These are phyloP conservation scores for Exophiala mesophila DNA, from an alignment of 2,329 filamentous ascomycete species.

Conservation along the genomic window DNA sequence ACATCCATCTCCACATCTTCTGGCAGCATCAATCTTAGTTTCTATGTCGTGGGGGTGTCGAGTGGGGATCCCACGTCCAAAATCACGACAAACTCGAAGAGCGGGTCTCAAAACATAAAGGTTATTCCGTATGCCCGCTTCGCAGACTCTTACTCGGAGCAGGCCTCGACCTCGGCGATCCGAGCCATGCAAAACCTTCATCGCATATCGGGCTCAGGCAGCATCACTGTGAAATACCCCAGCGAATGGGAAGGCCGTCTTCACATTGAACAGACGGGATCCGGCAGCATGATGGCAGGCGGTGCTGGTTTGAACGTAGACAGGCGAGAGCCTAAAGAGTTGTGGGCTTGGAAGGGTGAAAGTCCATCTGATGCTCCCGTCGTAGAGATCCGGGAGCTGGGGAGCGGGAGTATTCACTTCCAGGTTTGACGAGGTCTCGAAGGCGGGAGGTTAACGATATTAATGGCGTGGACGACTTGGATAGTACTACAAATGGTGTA, in stretches of 20 bases:
- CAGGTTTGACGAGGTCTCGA: too few species aligned
- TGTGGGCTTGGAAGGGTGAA: slow-evolving; percentile 20
- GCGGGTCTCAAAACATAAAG: slow-evolving; percentile 16
- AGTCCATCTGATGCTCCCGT: not conserved
- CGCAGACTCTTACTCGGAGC: not conserved
- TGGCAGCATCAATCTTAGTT: slow-evolving; percentile 47
- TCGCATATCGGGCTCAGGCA: slow-evolving; percentile 23
- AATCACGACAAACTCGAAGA: slow-evolving; percentile 10
- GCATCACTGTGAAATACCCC: slow-evolving; percentile 29
- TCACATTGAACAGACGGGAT: slow-evolving; percentile 17
- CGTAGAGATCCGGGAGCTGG: slow-evolving; percentile 16
- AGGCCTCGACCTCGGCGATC: slow-evolving; percentile 13
- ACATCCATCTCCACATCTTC: slow-evolving; percentile 41
- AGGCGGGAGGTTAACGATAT: too few species aligned
- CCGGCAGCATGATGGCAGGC: slow-evolving; percentile 21
- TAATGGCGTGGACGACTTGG: too few species aligned
- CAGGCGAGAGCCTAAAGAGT: slow-evolving; percentile 13
- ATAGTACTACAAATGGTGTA: too few species aligned
- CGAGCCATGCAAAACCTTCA: slow-evolving; percentile 24
- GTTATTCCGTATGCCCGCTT: slow-evolving; percentile 7
- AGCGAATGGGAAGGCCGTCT: slow-evolving; percentile 31
- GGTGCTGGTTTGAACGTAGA: slow-evolving; percentile 26
- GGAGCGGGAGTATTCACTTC: slow-evolving; percentile 21
- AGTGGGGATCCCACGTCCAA: slow-evolving; percentile 13
- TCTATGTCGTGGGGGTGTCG: slow-evolving; percentile 31